These are phyloP conservation scores for Acer negundo DNA, from an alignment of 345 rosid species.

Conservation along the genomic window DNA sequence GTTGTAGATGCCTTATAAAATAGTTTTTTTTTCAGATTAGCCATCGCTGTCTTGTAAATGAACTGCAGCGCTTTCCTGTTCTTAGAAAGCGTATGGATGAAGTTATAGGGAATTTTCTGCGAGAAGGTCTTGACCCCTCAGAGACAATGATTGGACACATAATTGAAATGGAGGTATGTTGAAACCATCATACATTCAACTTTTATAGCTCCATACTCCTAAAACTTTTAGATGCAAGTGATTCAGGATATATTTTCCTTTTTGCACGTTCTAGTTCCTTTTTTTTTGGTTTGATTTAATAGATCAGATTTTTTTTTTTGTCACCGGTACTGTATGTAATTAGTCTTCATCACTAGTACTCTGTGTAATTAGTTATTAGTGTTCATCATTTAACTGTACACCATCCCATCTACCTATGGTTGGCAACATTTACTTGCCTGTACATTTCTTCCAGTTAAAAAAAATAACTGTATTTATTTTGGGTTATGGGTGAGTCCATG, in stretches of 20 bases:
- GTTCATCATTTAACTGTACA: neutral
- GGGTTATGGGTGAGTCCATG: neutral
- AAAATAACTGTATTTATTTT: neutral
- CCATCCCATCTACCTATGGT: neutral
- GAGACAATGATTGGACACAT: slow-evolving; percentile 92
- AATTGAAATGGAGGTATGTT: slow-evolving; percentile 87
- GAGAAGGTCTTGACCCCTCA: slow-evolving; percentile 90
- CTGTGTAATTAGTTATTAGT: neutral
- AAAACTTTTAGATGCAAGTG: neutral
- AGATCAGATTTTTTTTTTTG: neutral
- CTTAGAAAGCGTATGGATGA: slow-evolving; percentile 93
- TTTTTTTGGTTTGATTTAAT: neutral
- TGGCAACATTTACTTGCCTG: neutral
- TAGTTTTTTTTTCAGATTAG: slow-evolving; percentile 64
- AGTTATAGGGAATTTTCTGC: slow-evolving; percentile 80
- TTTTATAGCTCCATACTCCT: neutral
- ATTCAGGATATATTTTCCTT: neutral
- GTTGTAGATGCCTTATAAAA: neutral
- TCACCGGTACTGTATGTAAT: neutral
- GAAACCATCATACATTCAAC: neutral
- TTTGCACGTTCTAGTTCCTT: neutral
- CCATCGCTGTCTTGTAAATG: slow-evolving; percentile 75
- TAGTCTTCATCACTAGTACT: too few relatives aligned
- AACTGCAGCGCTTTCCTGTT: slow-evolving; percentile 81
- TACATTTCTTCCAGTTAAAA: neutral